Evolutionary conservation across 306 rosid genomes (phyloP).

Genomic region (Carpinus fangiana): DNA sequence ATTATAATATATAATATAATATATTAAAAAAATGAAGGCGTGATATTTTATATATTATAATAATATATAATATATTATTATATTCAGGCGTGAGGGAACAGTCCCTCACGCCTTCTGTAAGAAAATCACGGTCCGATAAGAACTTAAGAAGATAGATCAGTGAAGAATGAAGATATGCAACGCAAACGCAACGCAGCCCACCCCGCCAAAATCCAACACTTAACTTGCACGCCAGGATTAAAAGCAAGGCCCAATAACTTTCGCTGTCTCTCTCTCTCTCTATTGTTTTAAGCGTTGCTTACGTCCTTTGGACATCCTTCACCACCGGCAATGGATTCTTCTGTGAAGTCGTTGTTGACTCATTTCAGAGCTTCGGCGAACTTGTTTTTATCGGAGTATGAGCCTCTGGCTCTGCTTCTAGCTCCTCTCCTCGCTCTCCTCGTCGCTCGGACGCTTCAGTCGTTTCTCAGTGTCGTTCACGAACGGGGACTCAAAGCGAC

Average conservation of each 20-base stretch:
- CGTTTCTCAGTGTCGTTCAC: slow-evolving; percentile 25
- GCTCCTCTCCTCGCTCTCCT: slow-evolving; percentile 40
- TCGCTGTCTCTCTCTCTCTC: neutral
- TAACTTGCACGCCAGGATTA: neutral
- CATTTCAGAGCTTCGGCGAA: slow-evolving; percentile 33
- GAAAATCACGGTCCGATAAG: too few species aligned
- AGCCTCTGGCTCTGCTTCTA: slow-evolving; percentile 52
- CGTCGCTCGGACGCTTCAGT: slow-evolving; percentile 39
- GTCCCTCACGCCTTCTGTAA: too few species aligned
- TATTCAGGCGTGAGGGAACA: too few species aligned
- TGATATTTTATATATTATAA: too few species aligned
- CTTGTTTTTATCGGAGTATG: slow-evolving; percentile 37
- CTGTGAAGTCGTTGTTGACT: slow-evolving; percentile 17
- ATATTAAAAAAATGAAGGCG: too few species aligned
- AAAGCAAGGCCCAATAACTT: neutral
- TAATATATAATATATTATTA: too few species aligned
- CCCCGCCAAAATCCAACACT: neutral
- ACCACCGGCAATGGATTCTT: slow-evolving; percentile 34
- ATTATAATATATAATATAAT: too few species aligned
- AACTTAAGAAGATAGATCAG: too few species aligned
- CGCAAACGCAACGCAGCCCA: neutral
- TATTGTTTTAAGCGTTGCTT: neutral
- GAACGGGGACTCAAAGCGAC: slow-evolving; percentile 47
- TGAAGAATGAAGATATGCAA: neutral
- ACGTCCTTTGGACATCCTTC: neutral